Conservation (phyloP, 495 filamentous ascomycete genomes). For the Lophium mytilinum region DNA sequence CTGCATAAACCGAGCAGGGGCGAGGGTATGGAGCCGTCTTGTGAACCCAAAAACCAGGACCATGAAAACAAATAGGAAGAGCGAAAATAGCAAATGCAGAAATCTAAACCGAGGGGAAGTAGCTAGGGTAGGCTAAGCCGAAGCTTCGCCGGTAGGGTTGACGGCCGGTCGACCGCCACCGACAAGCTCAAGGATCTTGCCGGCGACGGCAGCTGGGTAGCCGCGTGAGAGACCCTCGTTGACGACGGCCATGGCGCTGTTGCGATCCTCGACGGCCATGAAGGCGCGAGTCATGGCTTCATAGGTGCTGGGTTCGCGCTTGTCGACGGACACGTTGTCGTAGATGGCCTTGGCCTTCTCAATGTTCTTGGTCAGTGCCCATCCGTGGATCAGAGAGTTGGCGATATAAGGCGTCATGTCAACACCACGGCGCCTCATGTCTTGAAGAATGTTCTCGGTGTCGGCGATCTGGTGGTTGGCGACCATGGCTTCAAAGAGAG, state of each 20-base stretch:
- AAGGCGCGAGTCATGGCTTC: constrained; percentile 97
- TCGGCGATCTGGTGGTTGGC: constrained; percentile 75
- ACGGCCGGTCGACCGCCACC: constrained; percentile 44
- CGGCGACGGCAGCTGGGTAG: constrained; percentile 83
- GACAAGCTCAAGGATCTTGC: constrained; percentile 85
- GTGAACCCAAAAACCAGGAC: neutral
- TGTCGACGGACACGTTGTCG: constrained; percentile 57
- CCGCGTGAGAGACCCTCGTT: constrained; percentile 85
- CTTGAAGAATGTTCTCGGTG: constrained; percentile 60
- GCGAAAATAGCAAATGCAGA: neutral
- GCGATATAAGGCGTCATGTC: constrained; percentile 96
- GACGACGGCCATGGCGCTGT: constrained; percentile 65
- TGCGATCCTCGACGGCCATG: constrained; percentile 70
- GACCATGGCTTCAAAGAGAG: constrained; percentile 91
- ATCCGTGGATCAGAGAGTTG: constrained; percentile 97
- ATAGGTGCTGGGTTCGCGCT: constrained; percentile 95
- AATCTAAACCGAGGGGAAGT: neutral
- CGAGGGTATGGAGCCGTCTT: neutral
- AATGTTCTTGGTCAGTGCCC: constrained; percentile 80
- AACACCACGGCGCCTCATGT: constrained; percentile 64
- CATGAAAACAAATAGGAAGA: neutral
- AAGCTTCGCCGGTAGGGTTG: neutral
- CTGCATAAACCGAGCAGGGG: neutral
- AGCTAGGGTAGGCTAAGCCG: neutral
- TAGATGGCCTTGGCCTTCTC: constrained; percentile 72